Conservation (phyloP, 495 filamentous ascomycete genomes). For the Letharia columbiana region DNA sequence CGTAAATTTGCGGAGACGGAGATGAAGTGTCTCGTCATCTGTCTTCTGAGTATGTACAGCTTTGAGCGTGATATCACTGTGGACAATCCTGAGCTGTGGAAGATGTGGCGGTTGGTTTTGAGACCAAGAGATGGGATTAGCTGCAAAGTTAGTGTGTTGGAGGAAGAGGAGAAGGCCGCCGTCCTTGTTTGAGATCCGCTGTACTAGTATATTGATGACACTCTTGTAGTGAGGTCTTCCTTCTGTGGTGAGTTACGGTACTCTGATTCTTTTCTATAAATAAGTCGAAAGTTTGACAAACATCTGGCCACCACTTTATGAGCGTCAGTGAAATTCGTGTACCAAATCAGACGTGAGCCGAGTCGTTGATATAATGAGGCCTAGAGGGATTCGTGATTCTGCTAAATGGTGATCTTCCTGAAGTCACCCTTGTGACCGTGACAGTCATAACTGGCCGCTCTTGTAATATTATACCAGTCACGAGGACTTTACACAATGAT, state of each 20-base stretch:
- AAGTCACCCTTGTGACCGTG: neutral
- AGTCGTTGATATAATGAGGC: neutral
- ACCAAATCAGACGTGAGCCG: neutral
- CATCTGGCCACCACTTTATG: neutral
- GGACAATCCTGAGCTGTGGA: constrained; percentile 42
- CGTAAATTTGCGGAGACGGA: constrained; percentile 29
- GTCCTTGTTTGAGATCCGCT: constrained; percentile 4
- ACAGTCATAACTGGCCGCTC: neutral
- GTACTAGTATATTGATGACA: neutral
- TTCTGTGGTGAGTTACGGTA: neutral
- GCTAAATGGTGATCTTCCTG: neutral
- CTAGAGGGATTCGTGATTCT: neutral
- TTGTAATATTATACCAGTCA: neutral
- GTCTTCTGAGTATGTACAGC: constrained; percentile 25
- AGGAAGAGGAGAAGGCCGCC: constrained; percentile 19
- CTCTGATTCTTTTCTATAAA: no score
- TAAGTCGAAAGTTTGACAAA: neutral
- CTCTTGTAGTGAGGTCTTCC: neutral
- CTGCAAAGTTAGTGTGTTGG: constrained; percentile 32
- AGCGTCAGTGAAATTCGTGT: neutral
- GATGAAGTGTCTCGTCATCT: constrained; percentile 28
- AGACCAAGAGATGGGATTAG: constrained; percentile 42
- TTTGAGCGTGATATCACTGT: constrained; percentile 31
- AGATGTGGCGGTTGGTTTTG: constrained; percentile 47
- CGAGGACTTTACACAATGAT: neutral